Percentiles rank a stretch among this genome's conserved stretches.
Conservation (phyloP, 441 rosid genomes). For the Capsella rubella region DNA sequence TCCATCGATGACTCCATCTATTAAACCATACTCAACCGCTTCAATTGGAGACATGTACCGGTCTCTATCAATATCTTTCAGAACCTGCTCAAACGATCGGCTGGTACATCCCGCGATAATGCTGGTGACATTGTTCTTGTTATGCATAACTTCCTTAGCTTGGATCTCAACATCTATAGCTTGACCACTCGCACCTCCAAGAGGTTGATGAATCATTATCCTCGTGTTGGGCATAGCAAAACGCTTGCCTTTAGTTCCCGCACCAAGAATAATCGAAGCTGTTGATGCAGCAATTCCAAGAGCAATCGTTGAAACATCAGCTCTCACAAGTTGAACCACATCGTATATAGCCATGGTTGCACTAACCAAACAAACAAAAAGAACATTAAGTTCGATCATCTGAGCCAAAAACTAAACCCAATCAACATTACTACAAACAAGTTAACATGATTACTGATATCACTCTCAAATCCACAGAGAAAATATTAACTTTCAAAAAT, state of each 20-base stretch:
- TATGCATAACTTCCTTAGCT: constrained; percentile 86
- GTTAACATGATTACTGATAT: background rate
- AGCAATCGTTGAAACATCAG: constrained; percentile 89
- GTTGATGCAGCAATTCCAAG: constrained; percentile 93
- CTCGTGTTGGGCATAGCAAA: constrained; percentile 95
- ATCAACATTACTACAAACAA: background rate
- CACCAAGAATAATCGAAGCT: constrained; percentile 89
- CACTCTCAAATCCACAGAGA: background rate
- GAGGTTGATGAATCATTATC: constrained; percentile 95
- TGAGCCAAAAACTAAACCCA: background rate
- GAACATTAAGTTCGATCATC: constrained; percentile 33
- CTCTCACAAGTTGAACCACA: constrained; percentile 87
- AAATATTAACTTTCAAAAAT: background rate
- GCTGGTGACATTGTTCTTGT: constrained; percentile 69
- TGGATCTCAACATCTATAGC: constrained; percentile 84
- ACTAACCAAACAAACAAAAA: constrained; percentile 47
- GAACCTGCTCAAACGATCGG: constrained; percentile 71
- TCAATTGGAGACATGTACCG: constrained; percentile 92
- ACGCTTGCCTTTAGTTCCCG: constrained; percentile 93
- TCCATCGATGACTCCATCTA: constrained; percentile 92
- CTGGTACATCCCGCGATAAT: constrained; percentile 75
- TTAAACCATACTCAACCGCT: constrained; percentile 90
- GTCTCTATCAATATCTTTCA: constrained; percentile 82
- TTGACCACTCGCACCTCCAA: constrained; percentile 92
- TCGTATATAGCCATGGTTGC: constrained; percentile 97